Evolutionary conservation across 2,329 filamentous ascomycete genomes (phyloP).

Genomic region (Botrytis tulipae): DNA sequence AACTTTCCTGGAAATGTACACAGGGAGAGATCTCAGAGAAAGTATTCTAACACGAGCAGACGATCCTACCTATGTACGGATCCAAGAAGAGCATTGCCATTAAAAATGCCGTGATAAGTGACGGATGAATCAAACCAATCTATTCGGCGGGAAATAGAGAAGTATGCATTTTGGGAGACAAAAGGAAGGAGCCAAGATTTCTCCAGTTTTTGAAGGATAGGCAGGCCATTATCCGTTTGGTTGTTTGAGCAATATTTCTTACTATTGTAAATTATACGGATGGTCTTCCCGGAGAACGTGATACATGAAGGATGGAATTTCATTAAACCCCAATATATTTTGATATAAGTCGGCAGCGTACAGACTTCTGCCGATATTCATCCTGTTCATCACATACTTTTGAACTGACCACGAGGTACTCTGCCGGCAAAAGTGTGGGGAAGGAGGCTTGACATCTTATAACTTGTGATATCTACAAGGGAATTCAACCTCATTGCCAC

Average conservation of each 20-base stretch:
- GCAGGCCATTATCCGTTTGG: constrained; percentile 26
- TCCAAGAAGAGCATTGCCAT: not conserved
- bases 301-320: constrained; percentile 20
- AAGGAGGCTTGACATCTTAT: constrained; percentile 13
- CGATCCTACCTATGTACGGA: not conserved
- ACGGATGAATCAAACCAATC: not conserved
- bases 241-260: constrained; percentile 7
- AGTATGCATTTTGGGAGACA: not conserved
- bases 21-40: not conserved
- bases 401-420: constrained; percentile 15
- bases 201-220: not conserved
- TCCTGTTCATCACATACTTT: constrained; percentile 12
- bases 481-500: not conserved
- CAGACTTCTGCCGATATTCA: constrained; percentile 16
- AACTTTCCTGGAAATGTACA: not conserved
- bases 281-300: constrained; percentile 25
- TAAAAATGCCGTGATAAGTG: not conserved
- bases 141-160: not conserved
- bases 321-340: constrained; percentile 25
- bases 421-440: constrained; percentile 17
- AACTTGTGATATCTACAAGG: constrained; percentile 12
- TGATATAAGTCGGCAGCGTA: constrained; percentile 23
- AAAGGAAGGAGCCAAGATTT: constrained; percentile 1
- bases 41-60: not conserved
- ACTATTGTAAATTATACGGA: constrained; percentile 17